Conservation (phyloP, 371 early-diverging fungal genomes). For the Blakeslea trispora region DNA sequence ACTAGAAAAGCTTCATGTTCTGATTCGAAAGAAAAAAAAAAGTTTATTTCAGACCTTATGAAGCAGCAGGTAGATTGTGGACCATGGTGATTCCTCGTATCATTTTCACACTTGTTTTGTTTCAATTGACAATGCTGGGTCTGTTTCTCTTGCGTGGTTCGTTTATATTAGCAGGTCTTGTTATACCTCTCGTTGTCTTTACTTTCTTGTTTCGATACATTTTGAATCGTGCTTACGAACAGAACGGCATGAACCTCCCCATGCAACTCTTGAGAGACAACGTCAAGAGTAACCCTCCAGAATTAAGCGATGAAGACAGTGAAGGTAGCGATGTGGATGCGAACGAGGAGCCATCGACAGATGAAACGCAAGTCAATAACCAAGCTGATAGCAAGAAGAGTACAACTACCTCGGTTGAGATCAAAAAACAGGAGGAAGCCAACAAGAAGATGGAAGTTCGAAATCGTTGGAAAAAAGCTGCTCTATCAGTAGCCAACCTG, state of each 20-base stretch:
- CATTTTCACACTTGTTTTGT: slow-evolving; percentile 76
- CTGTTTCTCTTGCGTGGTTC: slow-evolving; percentile 56
- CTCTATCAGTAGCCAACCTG: slow-evolving; percentile 19
- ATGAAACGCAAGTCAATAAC: not conserved
- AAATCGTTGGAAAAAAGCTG: slow-evolving; percentile 33
- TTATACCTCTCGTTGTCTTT: slow-evolving; percentile 48
- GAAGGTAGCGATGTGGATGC: slow-evolving; percentile 8
- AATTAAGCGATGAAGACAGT: not conserved
- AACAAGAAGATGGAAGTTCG: slow-evolving; percentile 6
- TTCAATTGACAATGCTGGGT: slow-evolving; percentile 86
- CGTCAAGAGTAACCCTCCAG: slow-evolving; percentile 17
- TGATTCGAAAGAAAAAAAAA: too few relatives aligned
- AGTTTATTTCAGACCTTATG: slow-evolving; percentile 85
- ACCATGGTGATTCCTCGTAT: slow-evolving; percentile 79
- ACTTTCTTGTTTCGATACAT: slow-evolving; percentile 54
- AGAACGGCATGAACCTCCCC: slow-evolving; percentile 45
- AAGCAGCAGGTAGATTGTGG: slow-evolving; percentile 80
- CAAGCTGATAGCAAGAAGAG: not conserved
- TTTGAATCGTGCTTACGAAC: slow-evolving; percentile 51
- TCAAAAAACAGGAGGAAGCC: not conserved
- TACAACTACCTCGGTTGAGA: not conserved
- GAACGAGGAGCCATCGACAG: not conserved
- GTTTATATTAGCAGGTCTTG: slow-evolving; percentile 37
- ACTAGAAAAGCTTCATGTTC: too few relatives aligned
- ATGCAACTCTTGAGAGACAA: slow-evolving; percentile 39